These are phyloP conservation scores for Leishmania martiniquensis DNA, from an alignment of 208 protist genomes.

Conservation along the genomic window DNA sequence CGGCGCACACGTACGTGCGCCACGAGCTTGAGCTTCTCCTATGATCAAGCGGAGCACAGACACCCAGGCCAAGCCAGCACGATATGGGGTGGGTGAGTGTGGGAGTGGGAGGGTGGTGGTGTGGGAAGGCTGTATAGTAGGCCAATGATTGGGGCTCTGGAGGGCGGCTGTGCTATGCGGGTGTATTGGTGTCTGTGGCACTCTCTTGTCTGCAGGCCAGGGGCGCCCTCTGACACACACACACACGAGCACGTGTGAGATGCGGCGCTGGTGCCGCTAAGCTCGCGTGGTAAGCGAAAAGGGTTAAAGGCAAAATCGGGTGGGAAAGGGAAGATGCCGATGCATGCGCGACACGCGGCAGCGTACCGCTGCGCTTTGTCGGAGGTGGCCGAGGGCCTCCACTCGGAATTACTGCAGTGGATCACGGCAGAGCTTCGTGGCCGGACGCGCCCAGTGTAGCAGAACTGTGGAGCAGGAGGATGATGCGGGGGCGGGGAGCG, in stretches of 20 bases:
- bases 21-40: constrained; percentile 83
- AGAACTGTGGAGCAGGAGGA: background rate
- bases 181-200: background rate
- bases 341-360: background rate
- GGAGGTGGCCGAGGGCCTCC: background rate
- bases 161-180: background rate
- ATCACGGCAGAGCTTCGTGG: background rate
- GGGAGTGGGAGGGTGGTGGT: background rate
- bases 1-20: constrained; percentile 56
- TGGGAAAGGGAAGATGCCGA: background rate
- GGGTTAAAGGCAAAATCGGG: constrained; percentile 9
- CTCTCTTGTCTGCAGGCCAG: background rate
- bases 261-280: background rate
- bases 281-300: background rate
- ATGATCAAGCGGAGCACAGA: constrained; percentile 24
- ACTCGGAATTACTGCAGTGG: background rate
- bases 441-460: background rate
- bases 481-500: background rate
- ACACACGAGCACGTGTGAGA: background rate
- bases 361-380: background rate
- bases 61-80: background rate
- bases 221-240: background rate
- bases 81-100: background rate
- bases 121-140: background rate
- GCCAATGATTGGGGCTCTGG: background rate